Conservation (phyloP, 129 eudicot species). For the Kitagawia praeruptora region DNA sequence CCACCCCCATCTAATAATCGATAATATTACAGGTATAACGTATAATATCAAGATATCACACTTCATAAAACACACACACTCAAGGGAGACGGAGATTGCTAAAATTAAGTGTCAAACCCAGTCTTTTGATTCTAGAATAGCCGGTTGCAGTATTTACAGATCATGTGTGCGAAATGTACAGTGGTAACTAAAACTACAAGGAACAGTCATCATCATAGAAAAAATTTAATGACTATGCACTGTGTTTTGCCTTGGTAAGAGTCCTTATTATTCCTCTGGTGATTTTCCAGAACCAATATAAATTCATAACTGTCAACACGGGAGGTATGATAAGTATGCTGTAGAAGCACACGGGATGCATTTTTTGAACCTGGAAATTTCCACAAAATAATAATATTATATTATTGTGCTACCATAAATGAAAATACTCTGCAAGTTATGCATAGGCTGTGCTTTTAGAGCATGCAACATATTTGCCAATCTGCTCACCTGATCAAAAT, state of each 20-base stretch:
- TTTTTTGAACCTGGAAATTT: constrained; percentile 44
- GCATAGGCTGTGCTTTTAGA: not conserved
- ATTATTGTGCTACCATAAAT: not conserved
- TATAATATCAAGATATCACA: not conserved
- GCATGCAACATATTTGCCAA: not conserved
- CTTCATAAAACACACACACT: not conserved
- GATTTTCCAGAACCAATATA: constrained; percentile 88
- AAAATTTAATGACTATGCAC: constrained; percentile 9
- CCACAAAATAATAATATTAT: not conserved
- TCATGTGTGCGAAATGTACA: not conserved
- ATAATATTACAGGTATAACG: too few relatives aligned
- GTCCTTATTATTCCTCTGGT: constrained; percentile 74
- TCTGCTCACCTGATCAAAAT: constrained; percentile 61
- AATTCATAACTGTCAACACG: constrained; percentile 51
- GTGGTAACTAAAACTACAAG: not conserved
- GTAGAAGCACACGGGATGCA: constrained; percentile 56
- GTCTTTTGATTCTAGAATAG: not conserved
- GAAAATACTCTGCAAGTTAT: not conserved
- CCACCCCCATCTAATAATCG: too few relatives aligned
- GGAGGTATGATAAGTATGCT: constrained; percentile 56
- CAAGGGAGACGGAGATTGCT: not conserved
- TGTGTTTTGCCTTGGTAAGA: constrained; percentile 44
- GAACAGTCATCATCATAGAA: not conserved
- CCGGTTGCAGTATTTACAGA: not conserved
- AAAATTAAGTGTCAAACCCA: not conserved